Percentiles rank a stretch among this genome's conserved stretches.
Evolutionary conservation across 140 eudicot species (phyloP).

Genomic region (Erigeron philadelphicus): DNA sequence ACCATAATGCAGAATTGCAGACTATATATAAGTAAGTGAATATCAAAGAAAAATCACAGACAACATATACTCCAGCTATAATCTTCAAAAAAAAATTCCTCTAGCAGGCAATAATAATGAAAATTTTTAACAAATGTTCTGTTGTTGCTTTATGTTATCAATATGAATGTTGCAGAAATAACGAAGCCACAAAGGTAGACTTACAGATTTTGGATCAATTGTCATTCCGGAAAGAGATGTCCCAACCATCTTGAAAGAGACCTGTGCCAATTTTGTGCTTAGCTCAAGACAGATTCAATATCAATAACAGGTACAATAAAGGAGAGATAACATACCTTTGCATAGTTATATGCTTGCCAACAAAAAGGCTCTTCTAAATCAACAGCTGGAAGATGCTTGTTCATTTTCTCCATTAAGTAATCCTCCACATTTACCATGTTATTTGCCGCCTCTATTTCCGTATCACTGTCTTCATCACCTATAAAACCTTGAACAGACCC

Average conservation of each 20-base stretch:
- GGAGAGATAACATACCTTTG: constrained; percentile 47
- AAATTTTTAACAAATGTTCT: too few relatives aligned
- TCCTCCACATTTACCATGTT: constrained; percentile 78
- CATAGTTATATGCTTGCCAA: constrained; percentile 94
- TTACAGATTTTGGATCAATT: constrained; percentile 83
- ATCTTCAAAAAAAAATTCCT: background rate
- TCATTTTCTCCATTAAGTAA: constrained; percentile 76
- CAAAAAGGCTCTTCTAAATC: constrained; percentile 94
- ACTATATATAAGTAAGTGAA: background rate
- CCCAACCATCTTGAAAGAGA: constrained; percentile 89
- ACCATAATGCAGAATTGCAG: background rate
- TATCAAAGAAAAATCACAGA: background rate
- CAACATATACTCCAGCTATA: background rate
- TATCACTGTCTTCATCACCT: constrained; percentile 85
- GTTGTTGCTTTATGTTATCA: constrained; percentile 11
- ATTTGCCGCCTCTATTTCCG: constrained; percentile 56
- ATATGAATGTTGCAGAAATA: background rate
- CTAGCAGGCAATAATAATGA: too few relatives aligned
- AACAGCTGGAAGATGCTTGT: constrained; percentile 70
- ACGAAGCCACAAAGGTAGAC: constrained; percentile 28
- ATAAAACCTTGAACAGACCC: constrained; percentile 38
- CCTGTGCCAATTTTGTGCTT: constrained; percentile 43
- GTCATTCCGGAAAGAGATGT: constrained; percentile 82
- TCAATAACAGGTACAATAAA: background rate
- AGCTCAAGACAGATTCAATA: background rate